Evolutionary conservation across 805 yeast species (phyloP), one percentile per base, ranked within the genome.

Genomic region (Candida qinlingensis): DNA sequence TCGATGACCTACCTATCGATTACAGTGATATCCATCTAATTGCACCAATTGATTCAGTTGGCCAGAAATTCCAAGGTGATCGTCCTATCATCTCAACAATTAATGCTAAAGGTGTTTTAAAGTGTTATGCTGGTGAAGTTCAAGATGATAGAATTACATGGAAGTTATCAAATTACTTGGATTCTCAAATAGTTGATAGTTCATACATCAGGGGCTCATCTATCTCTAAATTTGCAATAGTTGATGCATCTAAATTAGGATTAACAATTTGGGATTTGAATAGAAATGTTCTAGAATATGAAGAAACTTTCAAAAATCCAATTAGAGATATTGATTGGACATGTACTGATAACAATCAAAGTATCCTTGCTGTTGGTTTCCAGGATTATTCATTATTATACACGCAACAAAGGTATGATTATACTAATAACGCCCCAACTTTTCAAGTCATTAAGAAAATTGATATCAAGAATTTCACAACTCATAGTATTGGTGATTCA

Each of bases 251-350:
- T 1, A 77, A 79, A 5, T 66, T 66, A 38, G 67, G 69, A 37
- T 64, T 92, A 39, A 70, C 83, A 0, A 79, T 91, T n/a, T 92
- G 96, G 96, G 96, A 90, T 63, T 70, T 83, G 36, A 74, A 74
- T 41, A 72, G 83, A 31, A 79, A 83, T 4, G 80, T 86, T 1
- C 65, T 87, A 46, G 96, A 87, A 60, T 85, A 78, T 56, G 72
- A 72, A 42, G 75, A 71, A 48, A 45, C 48, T 1, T 75, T 72
- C 52, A 63, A 63, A 0, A 75, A 64, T 9, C 47, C 52, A 12
- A 80, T 90, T 7, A 65, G 73, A 27, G 97, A 90, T 62, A 70
- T 91, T 29, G 97, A 91, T 66, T 91, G 97, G 97, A 86, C 96
- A 0, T 77, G 84, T 46, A 81, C 84, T 2, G 72, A 71, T 10